Evolutionary conservation across 257 asterid species (phyloP).

Genomic region (Plectranthus barbatus): DNA sequence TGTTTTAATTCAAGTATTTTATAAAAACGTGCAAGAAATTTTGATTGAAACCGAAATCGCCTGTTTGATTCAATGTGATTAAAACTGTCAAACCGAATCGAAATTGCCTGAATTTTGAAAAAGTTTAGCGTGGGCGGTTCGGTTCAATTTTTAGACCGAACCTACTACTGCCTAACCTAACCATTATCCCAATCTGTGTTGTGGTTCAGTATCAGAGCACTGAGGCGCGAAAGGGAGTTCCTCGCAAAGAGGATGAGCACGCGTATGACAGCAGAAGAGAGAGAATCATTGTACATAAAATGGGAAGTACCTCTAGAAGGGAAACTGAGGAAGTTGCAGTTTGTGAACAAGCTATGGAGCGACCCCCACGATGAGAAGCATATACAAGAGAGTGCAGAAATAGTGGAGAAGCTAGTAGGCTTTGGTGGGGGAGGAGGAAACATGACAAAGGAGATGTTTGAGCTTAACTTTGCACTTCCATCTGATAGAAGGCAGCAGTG

Average conservation of each 20-base stretch:
- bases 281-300: conserved; percentile 65
- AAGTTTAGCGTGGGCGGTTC: no score
- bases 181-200: not conserved
- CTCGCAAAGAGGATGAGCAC: conserved; percentile 72
- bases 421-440: conserved; percentile 66
- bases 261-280: conserved; percentile 69
- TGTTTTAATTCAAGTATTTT: no score
- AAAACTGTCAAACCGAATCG: no score
- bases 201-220: conserved; percentile 52
- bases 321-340: conserved; percentile 73
- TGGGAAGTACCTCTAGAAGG: conserved; percentile 93
- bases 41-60: no score
- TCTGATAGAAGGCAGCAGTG: conserved; percentile 79
- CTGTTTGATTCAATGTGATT: no score
- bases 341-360: conserved; percentile 76
- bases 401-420: conserved; percentile 85
- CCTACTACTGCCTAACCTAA: no score
- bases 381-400: conserved; percentile 75
- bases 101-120: no score
- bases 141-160: no score
- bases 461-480: conserved; percentile 78
- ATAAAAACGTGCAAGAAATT: no score
- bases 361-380: conserved; percentile 61
- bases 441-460: conserved; percentile 86
- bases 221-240: conserved; percentile 82